Conservation (phyloP, 2,329 filamentous ascomycete genomes). For the Aureobasidium sp. region DNA sequence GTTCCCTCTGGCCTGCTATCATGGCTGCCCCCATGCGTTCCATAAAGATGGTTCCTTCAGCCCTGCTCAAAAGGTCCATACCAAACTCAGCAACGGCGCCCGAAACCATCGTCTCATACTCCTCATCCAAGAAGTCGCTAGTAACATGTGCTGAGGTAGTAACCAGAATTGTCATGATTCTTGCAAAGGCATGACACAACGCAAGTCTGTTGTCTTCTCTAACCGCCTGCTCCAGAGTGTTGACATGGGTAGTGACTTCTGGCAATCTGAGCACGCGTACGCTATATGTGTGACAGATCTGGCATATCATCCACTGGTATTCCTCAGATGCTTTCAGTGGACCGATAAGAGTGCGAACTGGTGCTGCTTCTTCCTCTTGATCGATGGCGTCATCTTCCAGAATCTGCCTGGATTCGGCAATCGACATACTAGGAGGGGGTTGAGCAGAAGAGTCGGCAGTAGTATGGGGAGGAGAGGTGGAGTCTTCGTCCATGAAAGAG, state of each 20-base stretch:
- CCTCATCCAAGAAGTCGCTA: not conserved
- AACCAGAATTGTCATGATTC: not conserved
- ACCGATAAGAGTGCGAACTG: not conserved
- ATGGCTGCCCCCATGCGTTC: not conserved
- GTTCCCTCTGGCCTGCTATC: not conserved
- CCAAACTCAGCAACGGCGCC: not conserved
- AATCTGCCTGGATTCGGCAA: not conserved
- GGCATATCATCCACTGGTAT: not conserved
- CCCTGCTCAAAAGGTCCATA: not conserved
- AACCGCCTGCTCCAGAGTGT: not conserved
- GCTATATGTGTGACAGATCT: not conserved
- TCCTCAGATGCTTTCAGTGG: too few species aligned
- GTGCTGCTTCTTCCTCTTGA: not conserved
- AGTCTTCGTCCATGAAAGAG: not conserved
- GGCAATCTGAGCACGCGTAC: not conserved
- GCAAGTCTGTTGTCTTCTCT: not conserved
- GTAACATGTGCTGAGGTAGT: not conserved
- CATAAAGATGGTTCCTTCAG: not conserved
- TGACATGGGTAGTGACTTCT: not conserved
- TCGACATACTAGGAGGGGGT: not conserved
- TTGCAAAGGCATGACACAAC: not conserved
- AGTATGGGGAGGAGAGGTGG: not conserved
- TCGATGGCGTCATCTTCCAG: not conserved
- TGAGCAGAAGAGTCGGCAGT: not conserved
- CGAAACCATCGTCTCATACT: not conserved